Conservation (phyloP, 164 flowering plant species). For the Platanus orientalis region DNA sequence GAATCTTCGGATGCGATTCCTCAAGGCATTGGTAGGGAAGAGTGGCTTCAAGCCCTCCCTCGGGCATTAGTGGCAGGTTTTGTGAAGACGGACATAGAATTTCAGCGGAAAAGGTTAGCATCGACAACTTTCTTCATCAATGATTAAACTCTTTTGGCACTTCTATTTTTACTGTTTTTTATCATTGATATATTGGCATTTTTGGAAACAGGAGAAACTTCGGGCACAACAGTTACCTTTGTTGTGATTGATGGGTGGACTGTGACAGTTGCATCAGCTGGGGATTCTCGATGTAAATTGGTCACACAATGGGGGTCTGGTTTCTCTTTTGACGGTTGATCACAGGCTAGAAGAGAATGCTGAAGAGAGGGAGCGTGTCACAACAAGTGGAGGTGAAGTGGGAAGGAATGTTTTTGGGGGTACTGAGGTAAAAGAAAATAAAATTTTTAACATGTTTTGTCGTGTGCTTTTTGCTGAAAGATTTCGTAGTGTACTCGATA, state of each 20-base stretch:
- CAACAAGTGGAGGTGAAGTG: slow-evolving; percentile 93
- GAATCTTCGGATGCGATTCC: slow-evolving; percentile 81
- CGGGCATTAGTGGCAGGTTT: too few relatives aligned
- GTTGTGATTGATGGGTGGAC: too few relatives aligned
- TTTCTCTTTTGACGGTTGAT: too few relatives aligned
- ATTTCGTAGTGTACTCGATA: too few relatives aligned
- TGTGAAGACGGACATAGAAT: too few relatives aligned
- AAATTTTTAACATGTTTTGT: not conserved
- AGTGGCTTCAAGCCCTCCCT: too few relatives aligned
- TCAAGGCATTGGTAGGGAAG: slow-evolving; percentile 51
- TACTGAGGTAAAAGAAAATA: slow-evolving; percentile 46
- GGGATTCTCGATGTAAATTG: slow-evolving; percentile 84
- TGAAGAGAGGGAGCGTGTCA: too few relatives aligned
- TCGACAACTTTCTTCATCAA: not conserved
- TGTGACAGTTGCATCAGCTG: too few relatives aligned
- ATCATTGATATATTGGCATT: not conserved
- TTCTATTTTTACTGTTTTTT: slow-evolving; percentile 10
- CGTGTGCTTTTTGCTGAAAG: too few relatives aligned
- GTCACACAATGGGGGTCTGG: slow-evolving; percentile 82
- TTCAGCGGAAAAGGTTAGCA: slow-evolving; percentile 77
- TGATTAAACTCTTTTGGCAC: not conserved
- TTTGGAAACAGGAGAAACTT: slow-evolving; percentile 65
- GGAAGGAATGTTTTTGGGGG: slow-evolving; percentile 83
- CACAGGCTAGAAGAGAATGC: too few relatives aligned
- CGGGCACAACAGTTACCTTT: too few relatives aligned